These are phyloP conservation scores for Sclerotinia sclerotiorum DNA, from an alignment of 2,329 filamentous ascomycete genomes.

Conservation along the genomic window DNA sequence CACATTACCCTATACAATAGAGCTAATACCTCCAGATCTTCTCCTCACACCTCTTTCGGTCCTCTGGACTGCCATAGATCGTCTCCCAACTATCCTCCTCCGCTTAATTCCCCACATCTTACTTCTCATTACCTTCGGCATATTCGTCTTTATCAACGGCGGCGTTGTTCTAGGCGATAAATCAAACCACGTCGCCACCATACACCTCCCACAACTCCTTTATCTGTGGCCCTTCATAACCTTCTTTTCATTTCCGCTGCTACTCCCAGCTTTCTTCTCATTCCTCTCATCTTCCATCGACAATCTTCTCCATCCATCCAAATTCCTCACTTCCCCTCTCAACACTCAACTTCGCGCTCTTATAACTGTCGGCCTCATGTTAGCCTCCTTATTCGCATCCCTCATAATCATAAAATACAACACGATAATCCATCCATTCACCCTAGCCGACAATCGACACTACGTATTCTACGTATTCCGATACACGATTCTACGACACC, in stretches of 20 bases:
- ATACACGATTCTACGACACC: constrained; percentile 68
- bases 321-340: constrained; percentile 32
- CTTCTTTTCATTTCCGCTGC: constrained; percentile 84
- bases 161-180: constrained; percentile 95
- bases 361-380: background rate
- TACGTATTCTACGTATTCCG: constrained; percentile 98
- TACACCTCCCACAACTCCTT: constrained; percentile 89
- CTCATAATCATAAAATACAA: constrained; percentile 68
- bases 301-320: constrained; percentile 34
- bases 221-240: constrained; percentile 90
- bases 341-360: background rate
- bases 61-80: constrained; percentile 57
- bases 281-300: constrained; percentile 42
- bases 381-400: background rate
- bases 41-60: constrained; percentile 58
- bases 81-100: constrained; percentile 49
- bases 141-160: constrained; percentile 83
- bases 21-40: constrained; percentile 48
- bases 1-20: background rate
- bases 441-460: constrained; percentile 91
- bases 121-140: constrained; percentile 65
- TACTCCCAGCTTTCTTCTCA: constrained; percentile 53
- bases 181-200: constrained; percentile 84
- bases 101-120: constrained; percentile 52
- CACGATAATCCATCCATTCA: constrained; percentile 94